A percentile compares a stretch with the other conserved stretches of the same genome.
These are phyloP conservation scores for Excoecaria cochinchinensis DNA, from an alignment of 345 rosid genomes.

Conservation along the genomic window DNA sequence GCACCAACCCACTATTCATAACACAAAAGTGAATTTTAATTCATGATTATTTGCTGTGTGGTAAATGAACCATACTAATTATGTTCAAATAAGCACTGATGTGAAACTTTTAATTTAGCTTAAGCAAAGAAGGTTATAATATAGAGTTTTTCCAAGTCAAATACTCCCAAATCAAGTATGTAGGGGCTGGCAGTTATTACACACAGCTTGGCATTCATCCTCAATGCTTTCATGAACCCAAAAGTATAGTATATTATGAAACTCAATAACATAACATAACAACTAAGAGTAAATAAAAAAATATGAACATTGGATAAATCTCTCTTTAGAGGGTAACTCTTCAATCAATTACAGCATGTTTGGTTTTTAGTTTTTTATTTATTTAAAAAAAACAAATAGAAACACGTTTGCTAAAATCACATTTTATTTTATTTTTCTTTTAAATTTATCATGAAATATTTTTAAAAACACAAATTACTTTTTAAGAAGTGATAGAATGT, in stretches of 20 bases:
- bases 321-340: background rate
- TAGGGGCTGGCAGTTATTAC: background rate
- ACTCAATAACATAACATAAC: background rate
- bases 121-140: background rate
- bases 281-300: background rate
- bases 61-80: background rate
- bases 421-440: no score
- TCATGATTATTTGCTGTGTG: background rate
- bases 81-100: background rate
- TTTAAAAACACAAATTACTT: no score
- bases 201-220: background rate
- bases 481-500: no score
- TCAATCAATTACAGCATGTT: background rate
- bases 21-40: background rate
- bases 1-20: background rate
- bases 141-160: background rate
- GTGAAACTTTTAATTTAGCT: background rate
- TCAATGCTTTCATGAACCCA: background rate
- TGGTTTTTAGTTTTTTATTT: no score
- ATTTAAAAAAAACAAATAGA: no score
- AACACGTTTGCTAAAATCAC: no score
- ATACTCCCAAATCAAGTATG: background rate
- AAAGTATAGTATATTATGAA: background rate
- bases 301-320: background rate
- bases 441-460: no score